These are phyloP conservation scores for Sporothrix protearum DNA, from an alignment of 2,329 filamentous ascomycete species.

Conservation along the genomic window DNA sequence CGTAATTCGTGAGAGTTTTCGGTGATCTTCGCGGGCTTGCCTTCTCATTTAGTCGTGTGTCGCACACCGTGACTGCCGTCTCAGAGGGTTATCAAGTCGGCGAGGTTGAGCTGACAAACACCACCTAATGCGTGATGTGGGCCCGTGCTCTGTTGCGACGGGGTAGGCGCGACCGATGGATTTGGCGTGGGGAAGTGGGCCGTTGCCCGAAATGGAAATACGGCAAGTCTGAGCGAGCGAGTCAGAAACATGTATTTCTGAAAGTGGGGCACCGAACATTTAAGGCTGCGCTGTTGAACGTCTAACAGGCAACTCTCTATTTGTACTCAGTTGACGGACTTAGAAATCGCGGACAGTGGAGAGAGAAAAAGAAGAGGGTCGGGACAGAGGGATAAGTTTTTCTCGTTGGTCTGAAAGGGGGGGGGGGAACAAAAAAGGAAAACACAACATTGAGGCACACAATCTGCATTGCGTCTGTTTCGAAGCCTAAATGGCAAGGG, in stretches of 20 bases:
- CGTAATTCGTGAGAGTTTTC: background rate
- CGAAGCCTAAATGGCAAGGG: background rate
- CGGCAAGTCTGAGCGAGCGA: conserved; percentile 19
- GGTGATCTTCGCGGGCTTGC: background rate
- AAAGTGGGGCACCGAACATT: background rate
- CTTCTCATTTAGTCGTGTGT: background rate
- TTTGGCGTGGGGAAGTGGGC: background rate
- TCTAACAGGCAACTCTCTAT: background rate
- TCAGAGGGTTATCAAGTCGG: background rate
- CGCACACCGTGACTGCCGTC: background rate
- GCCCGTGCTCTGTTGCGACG: background rate
- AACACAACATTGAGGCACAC: background rate
- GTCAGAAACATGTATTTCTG: background rate
- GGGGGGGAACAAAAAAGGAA: no score
- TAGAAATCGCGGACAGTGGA: no score
- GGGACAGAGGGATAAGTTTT: background rate
- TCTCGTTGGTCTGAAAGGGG: background rate
- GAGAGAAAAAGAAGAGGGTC: background rate
- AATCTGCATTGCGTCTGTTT: background rate
- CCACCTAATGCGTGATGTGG: background rate
- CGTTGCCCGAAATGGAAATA: background rate
- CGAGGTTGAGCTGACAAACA: conserved; percentile 2
- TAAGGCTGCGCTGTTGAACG: background rate
- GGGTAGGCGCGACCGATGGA: background rate
- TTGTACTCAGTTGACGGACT: no score